phyloP scores from a whole-genome alignment of 495 filamentous ascomycete species.

The Penicillium paradoxum region DNA sequence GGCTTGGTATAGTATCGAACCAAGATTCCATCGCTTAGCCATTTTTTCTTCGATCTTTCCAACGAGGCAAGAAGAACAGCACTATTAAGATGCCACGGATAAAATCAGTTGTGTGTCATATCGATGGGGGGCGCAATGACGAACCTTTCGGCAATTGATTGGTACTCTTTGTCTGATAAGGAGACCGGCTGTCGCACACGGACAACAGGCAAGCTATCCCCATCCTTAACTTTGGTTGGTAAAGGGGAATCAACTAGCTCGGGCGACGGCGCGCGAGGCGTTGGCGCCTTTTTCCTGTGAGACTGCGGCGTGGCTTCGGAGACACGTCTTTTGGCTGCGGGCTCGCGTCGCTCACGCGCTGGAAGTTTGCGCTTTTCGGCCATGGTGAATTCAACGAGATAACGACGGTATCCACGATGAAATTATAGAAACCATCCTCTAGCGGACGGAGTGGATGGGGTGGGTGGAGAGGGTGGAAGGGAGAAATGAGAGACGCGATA shows the following conservation, averaged over 20 bases:
- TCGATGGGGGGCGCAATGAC: not conserved
- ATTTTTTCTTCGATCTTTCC: conserved; percentile 77
- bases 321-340: conserved; percentile 42
- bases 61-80: conserved; percentile 81
- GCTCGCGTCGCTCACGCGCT: conserved; percentile 44
- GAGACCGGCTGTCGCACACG: conserved; percentile 60
- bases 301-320: conserved; percentile 38
- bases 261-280: conserved; percentile 30
- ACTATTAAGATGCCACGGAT: conserved; percentile 39
- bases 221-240: conserved; percentile 59
- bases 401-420: not conserved
- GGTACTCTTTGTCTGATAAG: conserved; percentile 65
- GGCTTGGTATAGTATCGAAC: conserved; percentile 94
- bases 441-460: not conserved
- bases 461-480: conserved; percentile 5
- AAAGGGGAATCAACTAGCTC: conserved; percentile 50
- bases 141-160: conserved; percentile 80
- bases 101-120: conserved; percentile 13
- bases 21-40: conserved; percentile 83
- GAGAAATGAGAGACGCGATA: conserved; percentile 23
- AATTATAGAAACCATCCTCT: conserved; percentile 5
- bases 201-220: conserved; percentile 69
- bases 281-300: conserved; percentile 37
- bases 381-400: conserved; percentile 23
- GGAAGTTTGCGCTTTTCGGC: conserved; percentile 45